Conservation (phyloP, 805 yeast genomes). For the Starmerella scarabaei region DNA sequence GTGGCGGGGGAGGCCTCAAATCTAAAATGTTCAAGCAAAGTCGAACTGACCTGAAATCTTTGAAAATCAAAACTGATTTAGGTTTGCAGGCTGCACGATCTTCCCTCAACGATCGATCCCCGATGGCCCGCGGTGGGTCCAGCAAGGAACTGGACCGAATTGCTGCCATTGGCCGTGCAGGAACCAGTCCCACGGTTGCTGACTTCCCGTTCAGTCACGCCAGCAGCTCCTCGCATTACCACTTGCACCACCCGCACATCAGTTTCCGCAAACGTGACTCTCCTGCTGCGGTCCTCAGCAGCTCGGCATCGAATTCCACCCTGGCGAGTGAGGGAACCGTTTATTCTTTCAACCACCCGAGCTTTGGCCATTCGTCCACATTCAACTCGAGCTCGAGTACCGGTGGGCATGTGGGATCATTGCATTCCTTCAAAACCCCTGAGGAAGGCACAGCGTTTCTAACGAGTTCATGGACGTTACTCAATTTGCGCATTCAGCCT, state of each 20-base stretch:
- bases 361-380: background rate
- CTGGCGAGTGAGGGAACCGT: constrained; percentile 32
- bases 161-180: constrained; percentile 25
- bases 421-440: constrained; percentile 21
- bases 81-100: constrained; percentile 21
- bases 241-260: constrained; percentile 22
- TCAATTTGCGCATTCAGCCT: constrained; percentile 34
- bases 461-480: constrained; percentile 39
- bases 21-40: constrained; percentile 28
- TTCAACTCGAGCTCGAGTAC: too few relatives aligned
- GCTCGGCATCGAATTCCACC: constrained; percentile 33
- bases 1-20: constrained; percentile 18
- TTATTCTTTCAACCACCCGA: constrained; percentile 28
- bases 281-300: constrained; percentile 30
- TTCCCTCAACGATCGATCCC: constrained; percentile 23
- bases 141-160: constrained; percentile 29
- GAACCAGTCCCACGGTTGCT: constrained; percentile 7
- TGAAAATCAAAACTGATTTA: constrained; percentile 23
- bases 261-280: constrained; percentile 30
- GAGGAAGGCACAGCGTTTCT: constrained; percentile 30
- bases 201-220: constrained; percentile 10
- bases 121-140: constrained; percentile 25
- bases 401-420: too few relatives aligned
- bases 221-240: constrained; percentile 24
- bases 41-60: constrained; percentile 20